Evolutionary conservation across 176 grass and related monocot species (phyloP).

Genomic region (Avena atlantica): DNA sequence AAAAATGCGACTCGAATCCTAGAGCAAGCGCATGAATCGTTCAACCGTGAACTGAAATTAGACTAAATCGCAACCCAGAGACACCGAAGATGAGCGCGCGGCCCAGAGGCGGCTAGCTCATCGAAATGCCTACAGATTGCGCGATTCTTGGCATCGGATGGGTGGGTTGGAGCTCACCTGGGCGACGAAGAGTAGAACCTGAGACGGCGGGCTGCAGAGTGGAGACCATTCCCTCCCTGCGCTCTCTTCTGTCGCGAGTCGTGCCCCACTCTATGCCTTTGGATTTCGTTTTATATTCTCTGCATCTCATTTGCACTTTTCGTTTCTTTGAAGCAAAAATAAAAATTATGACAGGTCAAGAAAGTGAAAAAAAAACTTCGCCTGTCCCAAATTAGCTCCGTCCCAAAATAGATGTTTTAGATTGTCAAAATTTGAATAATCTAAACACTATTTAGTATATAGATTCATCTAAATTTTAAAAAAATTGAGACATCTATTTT

Average conservation of each 20-base stretch:
- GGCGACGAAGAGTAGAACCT: not conserved
- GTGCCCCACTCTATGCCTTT: not conserved
- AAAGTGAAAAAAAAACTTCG: no score
- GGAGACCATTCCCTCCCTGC: not conserved
- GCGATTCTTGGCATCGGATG: slow-evolving; percentile 2
- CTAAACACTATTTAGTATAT: no score
- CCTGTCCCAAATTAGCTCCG: no score
- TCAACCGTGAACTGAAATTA: not conserved
- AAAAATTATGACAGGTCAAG: not conserved
- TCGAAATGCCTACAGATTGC: not conserved
- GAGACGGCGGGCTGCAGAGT: slow-evolving; percentile 27
- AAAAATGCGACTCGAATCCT: slow-evolving; percentile 31
- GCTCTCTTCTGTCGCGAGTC: not conserved
- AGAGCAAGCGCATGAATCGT: not conserved
- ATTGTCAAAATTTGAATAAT: no score
- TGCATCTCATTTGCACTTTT: slow-evolving; percentile 6
- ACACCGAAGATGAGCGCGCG: not conserved
- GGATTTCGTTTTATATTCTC: slow-evolving; percentile 19
- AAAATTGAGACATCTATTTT: no score
- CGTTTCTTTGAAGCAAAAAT: slow-evolving; percentile 43
- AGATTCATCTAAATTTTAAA: no score
- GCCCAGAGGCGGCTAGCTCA: slow-evolving; percentile 3
- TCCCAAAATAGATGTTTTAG: no score
- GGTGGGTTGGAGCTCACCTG: slow-evolving; percentile 38
- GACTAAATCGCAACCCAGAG: slow-evolving; percentile 10